A percentile compares a stretch with the other conserved stretches of the same genome.
phyloP scores from a whole-genome alignment of 2,329 filamentous ascomycete genomes.

The Zasmidium cellare region DNA sequence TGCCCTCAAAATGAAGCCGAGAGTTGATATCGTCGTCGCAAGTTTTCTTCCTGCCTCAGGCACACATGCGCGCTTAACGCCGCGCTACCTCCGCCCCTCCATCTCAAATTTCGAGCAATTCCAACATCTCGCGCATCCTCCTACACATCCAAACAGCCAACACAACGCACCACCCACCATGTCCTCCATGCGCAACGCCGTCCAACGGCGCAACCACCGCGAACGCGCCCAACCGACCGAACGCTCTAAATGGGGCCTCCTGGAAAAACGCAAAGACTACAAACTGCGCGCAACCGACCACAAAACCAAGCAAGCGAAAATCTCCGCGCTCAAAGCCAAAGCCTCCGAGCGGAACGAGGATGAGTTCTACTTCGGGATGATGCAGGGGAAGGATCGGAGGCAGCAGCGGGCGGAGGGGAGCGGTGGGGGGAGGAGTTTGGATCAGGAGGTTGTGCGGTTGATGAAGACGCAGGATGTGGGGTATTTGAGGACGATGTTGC shows the following conservation, averaged over 20 bases:
- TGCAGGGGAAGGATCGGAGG: constrained; percentile 52
- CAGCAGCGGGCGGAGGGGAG: constrained; percentile 48
- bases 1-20: not conserved
- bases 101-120: not conserved
- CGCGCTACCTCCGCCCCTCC: not conserved
- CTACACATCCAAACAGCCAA: not conserved
- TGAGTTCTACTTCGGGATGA: constrained; percentile 67
- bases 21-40: not conserved
- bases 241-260: constrained; percentile 81
- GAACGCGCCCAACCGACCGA: constrained; percentile 86
- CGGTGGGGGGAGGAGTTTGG: constrained; percentile 41
- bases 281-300: constrained; percentile 65
- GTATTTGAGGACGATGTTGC: constrained; percentile 60
- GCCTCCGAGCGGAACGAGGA: constrained; percentile 63
- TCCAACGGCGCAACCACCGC: constrained; percentile 80
- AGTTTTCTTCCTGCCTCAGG: not conserved
- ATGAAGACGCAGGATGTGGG: constrained; percentile 66
- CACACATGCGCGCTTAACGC: not conserved
- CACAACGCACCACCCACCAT: constrained; percentile 35
- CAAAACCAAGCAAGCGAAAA: constrained; percentile 60
- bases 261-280: constrained; percentile 93
- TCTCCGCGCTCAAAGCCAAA: constrained; percentile 60
- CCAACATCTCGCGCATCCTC: constrained; percentile 9
- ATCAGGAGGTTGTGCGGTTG: constrained; percentile 60
- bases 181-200: constrained; percentile 62